phyloP scores from a whole-genome alignment of 345 rosid genomes.

The Hevea brasiliensis region DNA sequence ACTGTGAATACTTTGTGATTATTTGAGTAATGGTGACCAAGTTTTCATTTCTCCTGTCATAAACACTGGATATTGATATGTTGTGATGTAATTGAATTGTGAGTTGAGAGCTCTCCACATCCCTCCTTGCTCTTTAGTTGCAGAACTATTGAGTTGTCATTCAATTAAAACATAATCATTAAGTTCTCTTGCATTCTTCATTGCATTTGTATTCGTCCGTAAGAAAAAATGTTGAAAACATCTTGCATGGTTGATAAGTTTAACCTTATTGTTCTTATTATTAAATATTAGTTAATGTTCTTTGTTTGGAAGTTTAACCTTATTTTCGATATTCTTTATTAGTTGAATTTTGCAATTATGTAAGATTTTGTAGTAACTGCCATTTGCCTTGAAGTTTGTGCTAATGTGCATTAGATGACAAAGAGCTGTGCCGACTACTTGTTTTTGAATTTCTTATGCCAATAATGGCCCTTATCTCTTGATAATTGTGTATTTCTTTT shows the following conservation, averaged over 20 bases:
- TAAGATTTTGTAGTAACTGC: conserved; percentile 12
- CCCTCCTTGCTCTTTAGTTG: background rate
- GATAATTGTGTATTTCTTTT: conserved; percentile 22
- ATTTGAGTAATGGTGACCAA: background rate
- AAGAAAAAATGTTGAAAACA: background rate
- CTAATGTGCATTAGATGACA: conserved; percentile 4
- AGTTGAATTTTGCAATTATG: conserved; percentile 6
- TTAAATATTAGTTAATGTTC: background rate
- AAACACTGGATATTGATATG: background rate
- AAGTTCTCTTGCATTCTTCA: background rate
- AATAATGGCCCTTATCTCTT: background rate
- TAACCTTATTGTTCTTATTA: background rate
- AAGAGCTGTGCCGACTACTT: background rate
- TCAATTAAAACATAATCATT: background rate
- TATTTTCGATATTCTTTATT: conserved; percentile 15
- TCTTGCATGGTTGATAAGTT: background rate
- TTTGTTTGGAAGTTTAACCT: background rate
- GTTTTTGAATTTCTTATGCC: conserved; percentile 4
- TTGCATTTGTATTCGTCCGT: background rate
- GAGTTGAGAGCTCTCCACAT: background rate
- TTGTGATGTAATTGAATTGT: background rate
- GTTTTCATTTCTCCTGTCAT: background rate
- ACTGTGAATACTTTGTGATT: background rate
- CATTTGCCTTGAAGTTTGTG: background rate
- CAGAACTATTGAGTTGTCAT: background rate